Base-by-base conservation (phyloP, 495 filamentous ascomycete genomes). In the Aspergillus sparsus region DNA sequence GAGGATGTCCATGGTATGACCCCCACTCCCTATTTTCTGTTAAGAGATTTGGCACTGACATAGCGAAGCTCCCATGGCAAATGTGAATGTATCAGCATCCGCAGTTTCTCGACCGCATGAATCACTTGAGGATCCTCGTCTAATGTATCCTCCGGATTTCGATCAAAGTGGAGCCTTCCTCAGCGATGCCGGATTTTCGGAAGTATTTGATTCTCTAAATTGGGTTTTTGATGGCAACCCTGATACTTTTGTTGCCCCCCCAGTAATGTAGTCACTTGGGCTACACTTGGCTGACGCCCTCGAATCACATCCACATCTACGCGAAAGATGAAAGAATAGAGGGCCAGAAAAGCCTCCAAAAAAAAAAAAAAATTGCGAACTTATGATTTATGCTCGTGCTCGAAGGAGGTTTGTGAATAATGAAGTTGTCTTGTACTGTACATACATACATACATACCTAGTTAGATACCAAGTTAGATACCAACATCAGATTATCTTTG, bases 141-240 rank as follows among this genome's bases (percentile, higher is more conserved):
- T 78, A 67, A 71, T 80, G 57, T 66, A 78, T n/a, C 65, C 74
- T 18, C 41, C 71, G 18, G 71, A 76, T 32, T 78, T 80, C 51
- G 75, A 78, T 42, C 74, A 78, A 61, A 64, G 70, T 46, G 73
- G 71, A 21, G 72, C 68, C 0, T 78, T 80, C 42, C 74, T 80
- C 60, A 74, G 68, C 49, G 77, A 80, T 58, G 71, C 74, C 32
- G 76, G 77, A 0, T 80, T 80, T 47, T 80, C 77, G 0, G 77
- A 80, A 53, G 75, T 80, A 0, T 80, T 80, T 49, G 77, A 80
- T 58, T 78, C 76, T 1, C 65, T 80, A 11, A 80, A 80, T 47
- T 80, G 77, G 77, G 77, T 80, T 9, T 80, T 80, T 66, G 77
- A 80, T 9, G 77, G 77, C 6, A 71, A 79, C 42, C 77, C 77